phyloP scores from a whole-genome alignment of 2,329 filamentous ascomycete genomes.

The Colletotrichum limetticola region DNA sequence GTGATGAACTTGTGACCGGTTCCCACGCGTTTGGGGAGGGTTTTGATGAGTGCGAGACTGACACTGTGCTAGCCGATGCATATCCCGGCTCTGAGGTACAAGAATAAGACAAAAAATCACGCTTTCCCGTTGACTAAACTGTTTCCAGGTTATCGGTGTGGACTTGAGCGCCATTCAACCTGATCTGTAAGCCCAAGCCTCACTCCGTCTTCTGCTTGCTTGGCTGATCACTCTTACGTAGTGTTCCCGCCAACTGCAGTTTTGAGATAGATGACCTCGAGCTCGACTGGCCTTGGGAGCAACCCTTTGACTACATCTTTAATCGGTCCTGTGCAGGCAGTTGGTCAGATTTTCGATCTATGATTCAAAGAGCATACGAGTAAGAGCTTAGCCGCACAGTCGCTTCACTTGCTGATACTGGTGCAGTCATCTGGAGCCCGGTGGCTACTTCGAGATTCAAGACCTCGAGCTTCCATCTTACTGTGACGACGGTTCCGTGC shows the following conservation, averaged over 20 bases:
- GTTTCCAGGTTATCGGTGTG: slow-evolving; percentile 46
- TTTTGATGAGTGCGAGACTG: neutral
- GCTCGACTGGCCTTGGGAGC: slow-evolving; percentile 49
- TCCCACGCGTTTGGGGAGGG: too few species aligned
- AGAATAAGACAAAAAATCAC: accelerated
- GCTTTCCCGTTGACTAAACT: neutral
- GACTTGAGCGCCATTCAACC: slow-evolving; percentile 56
- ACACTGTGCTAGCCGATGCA: slow-evolving; percentile 39
- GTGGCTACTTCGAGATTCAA: slow-evolving; percentile 47
- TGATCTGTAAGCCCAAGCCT: slow-evolving; percentile 40
- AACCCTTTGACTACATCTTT: slow-evolving; percentile 55
- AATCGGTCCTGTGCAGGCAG: slow-evolving; percentile 44
- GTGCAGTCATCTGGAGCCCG: slow-evolving; percentile 40
- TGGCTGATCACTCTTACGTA: slow-evolving; percentile 10
- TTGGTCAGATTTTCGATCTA: slow-evolving; percentile 37
- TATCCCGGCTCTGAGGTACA: slow-evolving; percentile 43
- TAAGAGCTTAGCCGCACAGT: neutral
- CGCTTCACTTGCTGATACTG: neutral
- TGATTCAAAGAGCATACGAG: slow-evolving; percentile 16
- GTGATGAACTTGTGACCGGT: too few species aligned
- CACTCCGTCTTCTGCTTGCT: neutral
- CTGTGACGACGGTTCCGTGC: slow-evolving; percentile 46
- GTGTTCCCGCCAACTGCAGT: slow-evolving; percentile 58
- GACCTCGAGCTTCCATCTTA: slow-evolving; percentile 41
- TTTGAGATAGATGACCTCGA: slow-evolving; percentile 58